Percentiles rank a stretch among this genome's conserved stretches.
Conservation (phyloP, 1,139 yeast genomes). For the Wickerhamomyces sp. region DNA sequence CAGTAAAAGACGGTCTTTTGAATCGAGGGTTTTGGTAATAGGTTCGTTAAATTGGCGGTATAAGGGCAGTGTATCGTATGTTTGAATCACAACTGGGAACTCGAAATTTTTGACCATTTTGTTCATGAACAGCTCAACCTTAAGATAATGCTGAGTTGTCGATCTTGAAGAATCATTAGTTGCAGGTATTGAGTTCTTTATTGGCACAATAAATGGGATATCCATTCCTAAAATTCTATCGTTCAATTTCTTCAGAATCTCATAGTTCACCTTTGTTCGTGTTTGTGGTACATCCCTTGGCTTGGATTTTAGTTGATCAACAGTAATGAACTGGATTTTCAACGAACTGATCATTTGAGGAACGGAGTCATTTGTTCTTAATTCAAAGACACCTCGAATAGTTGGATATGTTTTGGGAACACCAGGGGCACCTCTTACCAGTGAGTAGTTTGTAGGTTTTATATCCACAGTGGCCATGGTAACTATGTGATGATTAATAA, state of each 20-base stretch:
- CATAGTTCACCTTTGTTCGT: slow-evolving; percentile 28
- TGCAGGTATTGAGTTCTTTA: slow-evolving; percentile 51
- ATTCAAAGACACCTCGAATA: slow-evolving; percentile 27
- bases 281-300: slow-evolving; percentile 35
- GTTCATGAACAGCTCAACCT: slow-evolving; percentile 12
- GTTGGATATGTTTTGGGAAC: slow-evolving; percentile 50
- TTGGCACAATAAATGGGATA: slow-evolving; percentile 53
- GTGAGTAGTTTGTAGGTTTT: slow-evolving; percentile 43
- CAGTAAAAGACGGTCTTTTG: slow-evolving; percentile 40
- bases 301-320: slow-evolving; percentile 31
- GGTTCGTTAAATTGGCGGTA: slow-evolving; percentile 54
- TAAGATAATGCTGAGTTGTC: slow-evolving; percentile 12
- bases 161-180: slow-evolving; percentile 32
- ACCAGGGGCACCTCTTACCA: slow-evolving; percentile 62
- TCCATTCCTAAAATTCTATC: slow-evolving; percentile 46
- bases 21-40: slow-evolving; percentile 33
- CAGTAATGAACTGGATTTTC: slow-evolving; percentile 7
- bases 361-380: slow-evolving; percentile 27
- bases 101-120: slow-evolving; percentile 11
- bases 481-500: neutral
- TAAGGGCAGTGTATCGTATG: slow-evolving; percentile 49
- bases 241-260: slow-evolving; percentile 33
- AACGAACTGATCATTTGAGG: slow-evolving; percentile 2
- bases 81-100: slow-evolving; percentile 45
- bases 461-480: slow-evolving; percentile 22